A percentile compares a stretch with the other conserved stretches of the same genome.
Conservation (phyloP, 345 rosid species). For the Carallia pectinifolia region DNA sequence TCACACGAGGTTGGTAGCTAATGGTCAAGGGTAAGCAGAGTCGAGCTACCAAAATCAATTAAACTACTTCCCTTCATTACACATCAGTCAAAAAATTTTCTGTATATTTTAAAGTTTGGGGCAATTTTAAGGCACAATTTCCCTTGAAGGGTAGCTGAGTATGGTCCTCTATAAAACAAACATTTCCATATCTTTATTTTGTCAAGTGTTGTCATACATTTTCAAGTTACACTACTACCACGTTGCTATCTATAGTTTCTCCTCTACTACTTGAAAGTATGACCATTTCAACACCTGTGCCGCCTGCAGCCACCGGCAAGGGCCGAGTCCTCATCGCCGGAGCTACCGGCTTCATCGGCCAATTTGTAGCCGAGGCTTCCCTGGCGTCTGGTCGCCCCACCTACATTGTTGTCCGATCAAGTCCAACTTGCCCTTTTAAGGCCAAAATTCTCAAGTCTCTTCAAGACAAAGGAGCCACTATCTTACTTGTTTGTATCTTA, state of each 20-base stretch:
- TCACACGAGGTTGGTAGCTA: constrained; percentile 1
- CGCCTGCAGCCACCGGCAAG: constrained; percentile 2
- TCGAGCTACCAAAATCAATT: background rate
- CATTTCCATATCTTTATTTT: background rate
- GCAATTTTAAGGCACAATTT: too few relatives aligned
- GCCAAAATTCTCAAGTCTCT: constrained; percentile 34
- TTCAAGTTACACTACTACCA: background rate
- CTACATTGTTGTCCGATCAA: constrained; percentile 44
- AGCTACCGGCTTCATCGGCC: constrained; percentile 67
- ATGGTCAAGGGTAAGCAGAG: background rate
- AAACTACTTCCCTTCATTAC: background rate
- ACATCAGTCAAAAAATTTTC: too few relatives aligned
- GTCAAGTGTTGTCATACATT: background rate
- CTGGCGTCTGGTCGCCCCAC: constrained; percentile 51
- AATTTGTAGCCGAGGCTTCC: constrained; percentile 54
- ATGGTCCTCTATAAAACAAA: background rate
- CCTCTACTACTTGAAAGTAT: constrained; percentile 7
- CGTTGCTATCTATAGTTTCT: background rate
- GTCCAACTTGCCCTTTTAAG: constrained; percentile 21
- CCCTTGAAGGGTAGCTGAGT: constrained; percentile 5
- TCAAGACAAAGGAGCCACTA: constrained; percentile 47
- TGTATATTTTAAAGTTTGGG: too few relatives aligned
- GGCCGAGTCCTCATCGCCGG: constrained; percentile 55
- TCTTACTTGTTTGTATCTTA: constrained; percentile 29
- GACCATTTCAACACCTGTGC: constrained; percentile 22